These are phyloP conservation scores for Toxicodendron radicans DNA, from an alignment of 345 rosid species.

Conservation along the genomic window DNA sequence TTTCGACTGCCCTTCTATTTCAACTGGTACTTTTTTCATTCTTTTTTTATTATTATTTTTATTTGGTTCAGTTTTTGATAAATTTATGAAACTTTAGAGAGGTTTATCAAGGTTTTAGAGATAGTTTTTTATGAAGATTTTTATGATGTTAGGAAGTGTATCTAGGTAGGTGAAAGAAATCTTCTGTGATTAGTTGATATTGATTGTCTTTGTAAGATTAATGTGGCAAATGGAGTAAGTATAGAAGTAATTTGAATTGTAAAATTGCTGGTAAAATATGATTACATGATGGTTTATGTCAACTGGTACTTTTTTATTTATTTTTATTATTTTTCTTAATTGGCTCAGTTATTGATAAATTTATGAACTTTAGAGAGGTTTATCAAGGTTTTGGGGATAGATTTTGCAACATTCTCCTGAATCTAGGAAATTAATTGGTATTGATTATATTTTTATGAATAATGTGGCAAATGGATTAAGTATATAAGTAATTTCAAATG, in stretches of 20 bases:
- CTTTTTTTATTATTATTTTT: neutral
- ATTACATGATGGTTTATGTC: neutral
- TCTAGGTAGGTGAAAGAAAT: too few relatives aligned
- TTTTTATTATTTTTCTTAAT: neutral
- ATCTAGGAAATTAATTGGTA: too few relatives aligned
- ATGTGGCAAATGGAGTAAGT: neutral
- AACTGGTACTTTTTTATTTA: conserved; percentile 22
- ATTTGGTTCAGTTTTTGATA: neutral
- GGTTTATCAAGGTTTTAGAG: neutral
- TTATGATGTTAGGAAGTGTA: too few relatives aligned
- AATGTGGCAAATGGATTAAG: neutral
- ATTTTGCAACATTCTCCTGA: too few relatives aligned
- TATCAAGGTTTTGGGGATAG: too few relatives aligned
- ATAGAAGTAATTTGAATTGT: too few relatives aligned
- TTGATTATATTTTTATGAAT: neutral
- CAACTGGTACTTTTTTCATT: conserved; percentile 23
- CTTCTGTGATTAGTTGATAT: too few relatives aligned
- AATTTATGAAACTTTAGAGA: neutral
- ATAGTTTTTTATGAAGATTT: too few relatives aligned
- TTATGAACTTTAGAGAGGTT: neutral
- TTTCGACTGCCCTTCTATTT: conserved; percentile 32
- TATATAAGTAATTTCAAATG: too few relatives aligned
- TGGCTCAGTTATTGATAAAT: neutral
- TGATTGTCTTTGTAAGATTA: neutral
- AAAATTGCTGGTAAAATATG: too few relatives aligned